These are phyloP conservation scores for Capsella rubella DNA, from an alignment of 441 rosid genomes.

Conservation along the genomic window DNA sequence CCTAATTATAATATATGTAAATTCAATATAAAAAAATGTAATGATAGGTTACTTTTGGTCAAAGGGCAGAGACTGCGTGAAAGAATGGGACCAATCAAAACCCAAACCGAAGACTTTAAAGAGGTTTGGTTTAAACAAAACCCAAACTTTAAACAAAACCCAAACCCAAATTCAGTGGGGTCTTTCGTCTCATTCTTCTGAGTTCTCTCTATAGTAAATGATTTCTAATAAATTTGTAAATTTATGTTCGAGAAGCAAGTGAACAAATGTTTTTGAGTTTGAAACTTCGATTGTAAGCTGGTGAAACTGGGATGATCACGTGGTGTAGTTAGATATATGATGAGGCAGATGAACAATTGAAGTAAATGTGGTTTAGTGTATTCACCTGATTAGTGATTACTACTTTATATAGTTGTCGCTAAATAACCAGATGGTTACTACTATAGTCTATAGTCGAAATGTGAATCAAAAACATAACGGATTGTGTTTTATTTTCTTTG, in stretches of 20 bases:
- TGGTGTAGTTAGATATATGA: background rate
- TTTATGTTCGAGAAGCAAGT: constrained; percentile 2
- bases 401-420: background rate
- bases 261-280: constrained; percentile 36
- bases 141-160: too few relatives aligned
- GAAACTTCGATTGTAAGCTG: constrained; percentile 15
- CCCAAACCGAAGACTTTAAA: constrained; percentile 44
- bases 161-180: constrained; percentile 33
- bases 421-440: background rate
- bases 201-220: constrained; percentile 14
- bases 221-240: background rate
- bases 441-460: background rate
- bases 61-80: constrained; percentile 45
- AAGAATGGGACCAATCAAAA: constrained; percentile 26
- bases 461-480: background rate
- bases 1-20: background rate
- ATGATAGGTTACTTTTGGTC: constrained; percentile 49
- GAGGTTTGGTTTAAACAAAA: too few relatives aligned
- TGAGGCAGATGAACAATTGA: background rate
- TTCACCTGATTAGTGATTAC: background rate
- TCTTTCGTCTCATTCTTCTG: constrained; percentile 19
- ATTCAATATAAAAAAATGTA: constrained; percentile 11
- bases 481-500: background rate
- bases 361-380: constrained; percentile 9
- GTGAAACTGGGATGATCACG: constrained; percentile 27